These are phyloP conservation scores for Penicillium malachiteum DNA, from an alignment of 495 filamentous ascomycete species.

Conservation along the genomic window DNA sequence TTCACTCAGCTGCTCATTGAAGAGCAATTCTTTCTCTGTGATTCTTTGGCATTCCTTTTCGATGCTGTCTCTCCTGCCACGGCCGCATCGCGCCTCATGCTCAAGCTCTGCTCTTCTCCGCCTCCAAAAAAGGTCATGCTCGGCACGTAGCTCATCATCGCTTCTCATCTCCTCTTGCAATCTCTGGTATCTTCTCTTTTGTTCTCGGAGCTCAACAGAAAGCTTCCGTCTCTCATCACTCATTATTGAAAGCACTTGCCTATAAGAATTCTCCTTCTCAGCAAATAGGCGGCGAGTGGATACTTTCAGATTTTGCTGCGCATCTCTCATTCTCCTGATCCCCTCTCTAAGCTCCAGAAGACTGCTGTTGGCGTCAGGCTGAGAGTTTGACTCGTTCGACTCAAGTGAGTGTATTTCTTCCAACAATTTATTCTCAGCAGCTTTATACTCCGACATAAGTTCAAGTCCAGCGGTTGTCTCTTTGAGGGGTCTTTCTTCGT, in stretches of 20 bases:
- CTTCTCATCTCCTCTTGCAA: neutral
- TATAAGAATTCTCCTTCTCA: neutral
- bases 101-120: neutral
- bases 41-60: neutral
- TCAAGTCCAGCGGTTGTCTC: neutral
- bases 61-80: neutral
- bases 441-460: neutral
- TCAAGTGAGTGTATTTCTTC: neutral
- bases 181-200: neutral
- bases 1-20: neutral
- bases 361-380: neutral
- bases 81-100: neutral
- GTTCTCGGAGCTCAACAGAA: neutral
- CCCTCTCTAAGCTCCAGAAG: neutral
- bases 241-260: neutral
- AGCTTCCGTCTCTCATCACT: neutral
- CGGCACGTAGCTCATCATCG: neutral
- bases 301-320: neutral
- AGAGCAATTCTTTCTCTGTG: neutral
- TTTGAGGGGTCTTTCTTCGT: neutral
- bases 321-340: neutral
- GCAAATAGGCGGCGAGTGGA: neutral
- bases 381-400: neutral
- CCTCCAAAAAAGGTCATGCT: neutral
- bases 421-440: neutral